These are phyloP conservation scores for Datisca glomerata DNA, from an alignment of 306 rosid genomes.

Conservation along the genomic window DNA sequence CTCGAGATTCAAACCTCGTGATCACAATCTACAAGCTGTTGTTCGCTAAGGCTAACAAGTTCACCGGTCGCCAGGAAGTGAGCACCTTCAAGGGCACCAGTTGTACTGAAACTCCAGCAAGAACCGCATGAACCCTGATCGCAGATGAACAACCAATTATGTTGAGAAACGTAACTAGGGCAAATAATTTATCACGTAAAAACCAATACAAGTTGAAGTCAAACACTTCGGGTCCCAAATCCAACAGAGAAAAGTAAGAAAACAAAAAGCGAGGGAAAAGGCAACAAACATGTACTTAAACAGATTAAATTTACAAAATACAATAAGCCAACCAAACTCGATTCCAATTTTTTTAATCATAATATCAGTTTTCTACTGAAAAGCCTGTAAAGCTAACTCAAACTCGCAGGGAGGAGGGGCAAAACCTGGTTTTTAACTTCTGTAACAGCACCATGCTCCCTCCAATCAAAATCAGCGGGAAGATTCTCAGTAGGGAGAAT, in stretches of 20 bases:
- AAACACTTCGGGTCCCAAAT: no score
- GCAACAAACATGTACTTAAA: no score
- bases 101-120: constrained; percentile 95
- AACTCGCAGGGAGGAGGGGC: not conserved
- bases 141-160: not conserved
- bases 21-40: constrained; percentile 95
- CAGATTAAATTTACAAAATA: no score
- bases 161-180: no score
- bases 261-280: no score
- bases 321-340: no score
- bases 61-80: constrained; percentile 68
- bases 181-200: no score
- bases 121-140: constrained; percentile 92
- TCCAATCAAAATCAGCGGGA: constrained; percentile 88
- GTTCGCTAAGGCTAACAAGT: constrained; percentile 93
- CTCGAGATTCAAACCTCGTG: constrained; percentile 54
- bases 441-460: constrained; percentile 73
- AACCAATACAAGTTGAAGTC: no score
- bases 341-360: no score
- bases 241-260: no score
- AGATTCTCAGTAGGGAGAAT: constrained; percentile 68
- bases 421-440: constrained; percentile 74
- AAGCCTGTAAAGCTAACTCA: not conserved
- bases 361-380: no score
- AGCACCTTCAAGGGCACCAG: constrained; percentile 97